These are phyloP conservation scores for Paspalum vaginatum DNA, from an alignment of 176 grass and related monocot genomes.

Conservation along the genomic window DNA sequence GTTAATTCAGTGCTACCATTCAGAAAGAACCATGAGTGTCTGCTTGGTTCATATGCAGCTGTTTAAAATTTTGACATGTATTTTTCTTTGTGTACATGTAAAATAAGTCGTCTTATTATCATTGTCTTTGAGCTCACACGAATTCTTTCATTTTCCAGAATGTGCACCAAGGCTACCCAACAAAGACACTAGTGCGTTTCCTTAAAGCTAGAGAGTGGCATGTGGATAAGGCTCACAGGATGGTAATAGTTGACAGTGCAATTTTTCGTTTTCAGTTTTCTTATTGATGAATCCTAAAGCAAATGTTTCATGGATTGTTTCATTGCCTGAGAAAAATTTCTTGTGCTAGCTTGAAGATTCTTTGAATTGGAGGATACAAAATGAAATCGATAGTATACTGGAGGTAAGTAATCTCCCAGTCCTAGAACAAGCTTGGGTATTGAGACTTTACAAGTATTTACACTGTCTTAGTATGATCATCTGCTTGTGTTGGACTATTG, in stretches of 20 bases:
- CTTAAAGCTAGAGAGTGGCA: conserved; percentile 85
- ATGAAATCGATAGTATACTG: conserved; percentile 78
- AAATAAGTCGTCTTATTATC: conserved; percentile 25
- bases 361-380: conserved; percentile 93
- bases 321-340: conserved; percentile 31
- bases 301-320: conserved; percentile 29
- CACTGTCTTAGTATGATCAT: conserved; percentile 20
- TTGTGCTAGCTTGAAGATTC: conserved; percentile 75
- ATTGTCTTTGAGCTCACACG: conserved; percentile 15
- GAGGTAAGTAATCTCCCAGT: conserved; percentile 55
- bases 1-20: neutral
- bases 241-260: conserved; percentile 47
- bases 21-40: neutral
- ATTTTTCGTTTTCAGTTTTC: conserved; percentile 2
- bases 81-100: neutral
- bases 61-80: neutral
- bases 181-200: conserved; percentile 66
- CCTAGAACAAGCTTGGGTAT: conserved; percentile 12
- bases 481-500: conserved; percentile 41
- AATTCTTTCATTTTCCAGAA: conserved; percentile 49
- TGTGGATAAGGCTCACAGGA: conserved; percentile 64
- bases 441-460: neutral
- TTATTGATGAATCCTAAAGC: conserved; percentile 25
- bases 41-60: neutral
- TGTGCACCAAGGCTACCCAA: conserved; percentile 71